phyloP scores from a whole-genome alignment of 495 filamentous ascomycete genomes.

The Trichoderma asperelloides region DNA sequence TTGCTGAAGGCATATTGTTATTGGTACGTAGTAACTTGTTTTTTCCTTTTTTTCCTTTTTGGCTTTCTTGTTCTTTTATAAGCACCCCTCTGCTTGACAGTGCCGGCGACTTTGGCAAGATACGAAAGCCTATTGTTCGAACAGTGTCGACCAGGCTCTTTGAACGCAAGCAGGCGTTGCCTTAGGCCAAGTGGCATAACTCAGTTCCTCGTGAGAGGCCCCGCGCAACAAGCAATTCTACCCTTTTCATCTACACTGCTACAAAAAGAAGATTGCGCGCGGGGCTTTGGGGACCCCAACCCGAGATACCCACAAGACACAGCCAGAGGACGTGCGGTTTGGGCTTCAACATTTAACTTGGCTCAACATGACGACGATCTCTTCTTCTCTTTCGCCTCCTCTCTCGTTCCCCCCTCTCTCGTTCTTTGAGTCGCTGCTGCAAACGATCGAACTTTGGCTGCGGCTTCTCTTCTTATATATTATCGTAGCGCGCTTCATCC shows the following conservation, averaged over 20 bases:
- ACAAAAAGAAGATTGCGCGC: no score
- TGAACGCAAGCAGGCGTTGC: not conserved
- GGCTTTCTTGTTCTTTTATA: not conserved
- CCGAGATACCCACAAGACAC: no score
- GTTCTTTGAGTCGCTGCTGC: no score
- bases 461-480: not conserved
- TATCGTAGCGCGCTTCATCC: no score
- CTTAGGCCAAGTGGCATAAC: not conserved
- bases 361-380: no score
- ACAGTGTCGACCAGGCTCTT: not conserved
- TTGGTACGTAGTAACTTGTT: not conserved
- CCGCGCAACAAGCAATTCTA: no score
- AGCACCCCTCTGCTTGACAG: not conserved
- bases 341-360: no score
- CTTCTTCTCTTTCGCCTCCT: not conserved
- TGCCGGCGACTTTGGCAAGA: no score
- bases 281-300: no score
- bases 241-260: no score
- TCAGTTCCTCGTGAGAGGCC: not conserved
- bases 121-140: no score
- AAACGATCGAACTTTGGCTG: not conserved
- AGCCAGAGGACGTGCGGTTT: no score
- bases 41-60: not conserved
- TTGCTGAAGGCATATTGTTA: not conserved
- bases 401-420: not conserved